Base-by-base conservation (phyloP, 1,284 basidiomycete species). In the Cryptococcus sp. region DNA sequence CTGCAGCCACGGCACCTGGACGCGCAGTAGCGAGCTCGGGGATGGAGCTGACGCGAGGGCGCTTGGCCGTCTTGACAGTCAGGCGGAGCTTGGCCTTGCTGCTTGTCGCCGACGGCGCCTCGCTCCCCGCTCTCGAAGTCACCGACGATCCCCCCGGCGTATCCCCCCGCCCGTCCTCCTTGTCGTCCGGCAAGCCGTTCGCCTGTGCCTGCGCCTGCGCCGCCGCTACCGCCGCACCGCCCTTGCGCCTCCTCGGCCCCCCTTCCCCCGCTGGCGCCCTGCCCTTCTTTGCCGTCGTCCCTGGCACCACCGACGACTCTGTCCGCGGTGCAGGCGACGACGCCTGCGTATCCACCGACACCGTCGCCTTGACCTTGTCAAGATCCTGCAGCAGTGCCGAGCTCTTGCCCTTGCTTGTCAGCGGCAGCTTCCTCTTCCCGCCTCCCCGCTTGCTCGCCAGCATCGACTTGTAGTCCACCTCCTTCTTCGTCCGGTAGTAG, bases 401-500 rank as follows among this genome's bases (percentile, higher is more conserved):
- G 21, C 62, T 64, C 61, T 76, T 76, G 5, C 60, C 66, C 35
- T 62, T 63, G 52, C 63, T 69, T 60, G 69, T 73, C 63, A 67
- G 66, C 23, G 66, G 66, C 11, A 70, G 55, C 79, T 80, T 82
- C 82, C 67, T 87, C 85, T 60, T 84, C 79, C 46, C 83, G 77
- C 46, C 83, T 78, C 85, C 86, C 83, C 62, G 72, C 56, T 76
- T 80, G 79, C 62, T 75, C 68, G 61, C 80, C 72, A 64, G 66
- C 51, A 77, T 70, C 16, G 73, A 64, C 50, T 90, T 85, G 78
- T 93, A 95, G 76, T 94, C 88, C 70, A 92, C 86, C 66, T 82
- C 82, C 78, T 95, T 91, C 82, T 98, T 98, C 78, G 93, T 91
- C 57, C 95, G 80, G 77, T 98, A 98, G 77, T 98, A 98, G 77